Evolutionary conservation across 2,329 filamentous ascomycete species (phyloP).

Genomic region (Talaromyces pinophilus): DNA sequence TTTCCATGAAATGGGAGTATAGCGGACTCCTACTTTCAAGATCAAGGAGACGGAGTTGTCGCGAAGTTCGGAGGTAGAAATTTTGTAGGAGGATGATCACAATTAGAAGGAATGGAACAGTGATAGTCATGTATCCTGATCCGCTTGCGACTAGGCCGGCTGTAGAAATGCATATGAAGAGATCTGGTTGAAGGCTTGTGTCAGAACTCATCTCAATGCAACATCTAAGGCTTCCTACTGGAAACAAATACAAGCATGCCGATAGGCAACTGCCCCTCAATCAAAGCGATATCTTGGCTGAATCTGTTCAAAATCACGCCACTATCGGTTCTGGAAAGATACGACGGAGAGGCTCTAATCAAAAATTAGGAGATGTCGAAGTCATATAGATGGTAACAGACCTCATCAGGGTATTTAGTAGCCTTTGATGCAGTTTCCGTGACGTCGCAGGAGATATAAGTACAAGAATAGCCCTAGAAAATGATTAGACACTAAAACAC

Average conservation of each 20-base stretch:
- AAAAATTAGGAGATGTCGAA: constrained; percentile 25
- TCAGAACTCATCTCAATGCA: not conserved
- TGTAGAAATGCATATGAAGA: constrained; percentile 45
- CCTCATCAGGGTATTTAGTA: constrained; percentile 56
- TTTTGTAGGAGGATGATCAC: constrained; percentile 55
- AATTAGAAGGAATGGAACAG: constrained; percentile 52
- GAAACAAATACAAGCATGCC: constrained; percentile 43
- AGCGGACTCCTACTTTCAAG: constrained; percentile 62
- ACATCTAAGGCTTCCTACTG: constrained; percentile 28
- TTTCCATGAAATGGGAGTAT: constrained; percentile 61
- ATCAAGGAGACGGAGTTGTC: constrained; percentile 62
- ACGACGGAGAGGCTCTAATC: constrained; percentile 11
- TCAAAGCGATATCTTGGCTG: constrained; percentile 47
- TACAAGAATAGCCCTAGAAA: not conserved
- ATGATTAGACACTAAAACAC: not conserved
- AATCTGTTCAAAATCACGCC: constrained; percentile 37
- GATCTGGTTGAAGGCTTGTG: constrained; percentile 19
- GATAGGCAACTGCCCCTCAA: constrained; percentile 47
- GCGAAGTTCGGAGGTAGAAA: constrained; percentile 61
- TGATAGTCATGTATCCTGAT: constrained; percentile 51
- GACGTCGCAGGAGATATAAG: constrained; percentile 18
- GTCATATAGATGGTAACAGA: constrained; percentile 35
- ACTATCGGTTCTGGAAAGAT: constrained; percentile 26
- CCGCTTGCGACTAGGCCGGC: constrained; percentile 51
- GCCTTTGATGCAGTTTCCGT: constrained; percentile 31